A percentile compares a stretch with the other conserved stretches of the same genome.
phyloP scores from a whole-genome alignment of 2,329 filamentous ascomycete genomes.

The Akanthomyces dipterigenus region DNA sequence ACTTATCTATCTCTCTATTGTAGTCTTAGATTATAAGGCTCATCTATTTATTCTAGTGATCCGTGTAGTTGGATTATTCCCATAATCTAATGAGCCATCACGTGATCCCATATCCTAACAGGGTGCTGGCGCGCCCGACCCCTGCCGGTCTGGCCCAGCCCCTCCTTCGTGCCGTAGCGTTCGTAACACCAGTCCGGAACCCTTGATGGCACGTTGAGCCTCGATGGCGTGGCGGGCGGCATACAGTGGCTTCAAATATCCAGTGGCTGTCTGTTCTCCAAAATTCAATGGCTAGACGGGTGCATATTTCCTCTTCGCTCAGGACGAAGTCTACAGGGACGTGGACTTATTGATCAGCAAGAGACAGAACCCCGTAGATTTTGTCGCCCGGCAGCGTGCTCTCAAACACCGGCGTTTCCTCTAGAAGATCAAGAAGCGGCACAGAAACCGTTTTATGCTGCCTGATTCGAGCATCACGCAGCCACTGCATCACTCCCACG shows the following conservation, averaged over 20 bases:
- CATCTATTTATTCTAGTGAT: no score
- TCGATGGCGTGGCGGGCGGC: slow-evolving; percentile 3
- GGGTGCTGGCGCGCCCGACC: no score
- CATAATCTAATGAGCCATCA: no score
- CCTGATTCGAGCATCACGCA: background rate
- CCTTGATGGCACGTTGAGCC: slow-evolving; percentile 10
- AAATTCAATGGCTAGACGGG: background rate
- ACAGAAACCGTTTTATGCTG: background rate
- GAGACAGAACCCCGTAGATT: background rate
- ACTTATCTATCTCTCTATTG: no score
- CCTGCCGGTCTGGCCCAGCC: no score
- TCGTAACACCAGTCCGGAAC: slow-evolving; percentile 16
- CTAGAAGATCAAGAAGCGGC: background rate
- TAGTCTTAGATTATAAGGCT: no score
- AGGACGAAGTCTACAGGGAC: background rate
- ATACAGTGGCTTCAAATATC: background rate
- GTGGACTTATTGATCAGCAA: background rate
- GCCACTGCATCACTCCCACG: background rate
- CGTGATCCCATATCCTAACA: no score
- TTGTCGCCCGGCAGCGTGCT: background rate
- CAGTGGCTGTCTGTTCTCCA: background rate
- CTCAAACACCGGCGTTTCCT: background rate
- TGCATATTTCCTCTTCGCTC: background rate
- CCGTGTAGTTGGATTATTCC: no score
- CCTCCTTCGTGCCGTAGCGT: no score